Evolutionary conservation across 306 rosid genomes (phyloP), one percentile per base, ranked within the genome.

Genomic region (Luffa aegyptiaca): DNA sequence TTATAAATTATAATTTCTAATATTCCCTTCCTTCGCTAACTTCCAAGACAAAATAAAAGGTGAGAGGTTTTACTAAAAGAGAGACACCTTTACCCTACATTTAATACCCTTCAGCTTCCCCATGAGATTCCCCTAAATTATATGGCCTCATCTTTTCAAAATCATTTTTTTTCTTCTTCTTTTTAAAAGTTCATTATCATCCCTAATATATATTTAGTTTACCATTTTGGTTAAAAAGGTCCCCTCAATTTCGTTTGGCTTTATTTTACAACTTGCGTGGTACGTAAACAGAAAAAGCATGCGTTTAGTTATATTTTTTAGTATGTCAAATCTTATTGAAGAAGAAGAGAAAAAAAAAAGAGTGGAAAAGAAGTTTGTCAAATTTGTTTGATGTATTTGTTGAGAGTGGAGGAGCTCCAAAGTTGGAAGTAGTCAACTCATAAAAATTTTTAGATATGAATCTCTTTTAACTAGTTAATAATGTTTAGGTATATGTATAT

Each of bases 21-120:
- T 63, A 63, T 37, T 65, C 48, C 12, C 11, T 65, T 65, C 12
- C 2, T 37, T 41, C 36, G 17, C 75, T 42, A 69, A 11, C 75
- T 44, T 69, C 75, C 75, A 39, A 44, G 75, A 39, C 51, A 37
- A 39, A 66, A 39, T 5, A 39, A 66, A 66, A 66, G 46, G 72
- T 64, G 46, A 14, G 9, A 53, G 10, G 72, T 64, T 64, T 64
- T 16, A 36, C 1, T 3, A 64, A 36, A 68, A 68, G 75, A 44
- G 55, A 69, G 75, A 20, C 74, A 68, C 18, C 75, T 44, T 69
- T 69, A 69, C 75, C 75, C 75, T 44, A 69, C 75, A 69, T 42
- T 69, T 44, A 44, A 39, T 66, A 36, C 72, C 73, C 48, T 66
- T 17, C 45, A 35, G 1, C 21, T 64, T 64, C 44, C 18, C 71